Conservation (phyloP, 1,284 basidiomycete species). For the Austroboletus rostrupii region DNA sequence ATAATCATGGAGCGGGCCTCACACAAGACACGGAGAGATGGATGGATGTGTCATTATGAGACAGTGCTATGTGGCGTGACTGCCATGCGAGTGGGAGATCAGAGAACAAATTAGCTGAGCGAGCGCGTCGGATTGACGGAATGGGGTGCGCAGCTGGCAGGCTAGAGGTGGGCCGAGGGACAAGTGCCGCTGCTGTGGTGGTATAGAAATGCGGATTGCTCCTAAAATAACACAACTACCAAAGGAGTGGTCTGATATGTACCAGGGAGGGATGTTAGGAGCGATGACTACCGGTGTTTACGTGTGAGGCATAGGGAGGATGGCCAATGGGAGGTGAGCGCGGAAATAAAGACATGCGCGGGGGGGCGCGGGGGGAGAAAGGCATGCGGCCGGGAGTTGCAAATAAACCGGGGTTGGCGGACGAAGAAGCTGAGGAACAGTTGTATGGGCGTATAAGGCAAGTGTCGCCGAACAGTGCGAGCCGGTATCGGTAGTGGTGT, state of each 20-base stretch:
- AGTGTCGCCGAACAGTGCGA: constrained; percentile 8
- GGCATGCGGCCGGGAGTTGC: constrained; percentile 22
- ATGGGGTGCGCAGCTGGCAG: constrained; percentile 11
- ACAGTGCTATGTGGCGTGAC: constrained; percentile 14
- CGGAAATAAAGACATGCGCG: constrained; percentile 25
- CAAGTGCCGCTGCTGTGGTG: constrained; percentile 20
- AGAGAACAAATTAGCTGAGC: constrained; percentile 16
- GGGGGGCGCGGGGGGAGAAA: constrained; percentile 20
- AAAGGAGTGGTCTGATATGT: constrained; percentile 20
- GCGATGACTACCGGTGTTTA: constrained; percentile 23
- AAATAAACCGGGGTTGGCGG: constrained; percentile 26
- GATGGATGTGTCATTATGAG: constrained; percentile 21
- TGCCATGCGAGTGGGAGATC: constrained; percentile 19
- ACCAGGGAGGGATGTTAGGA: constrained; percentile 9
- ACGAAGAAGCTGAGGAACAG: constrained; percentile 14
- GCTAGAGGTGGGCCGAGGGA: constrained; percentile 14
- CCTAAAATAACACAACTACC: constrained; percentile 16
- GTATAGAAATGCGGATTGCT: constrained; percentile 7
- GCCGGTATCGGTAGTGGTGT: constrained; percentile 11
- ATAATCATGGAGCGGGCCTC: background rate
- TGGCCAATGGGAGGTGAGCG: constrained; percentile 9
- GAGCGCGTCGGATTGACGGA: constrained; percentile 13
- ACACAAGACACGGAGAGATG: constrained; percentile 7
- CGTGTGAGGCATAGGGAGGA: constrained; percentile 17
- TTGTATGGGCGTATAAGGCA: constrained; percentile 19